These are phyloP conservation scores for Chrysanthemum makinoi DNA, from an alignment of 129 eudicot species.

Conservation along the genomic window DNA sequence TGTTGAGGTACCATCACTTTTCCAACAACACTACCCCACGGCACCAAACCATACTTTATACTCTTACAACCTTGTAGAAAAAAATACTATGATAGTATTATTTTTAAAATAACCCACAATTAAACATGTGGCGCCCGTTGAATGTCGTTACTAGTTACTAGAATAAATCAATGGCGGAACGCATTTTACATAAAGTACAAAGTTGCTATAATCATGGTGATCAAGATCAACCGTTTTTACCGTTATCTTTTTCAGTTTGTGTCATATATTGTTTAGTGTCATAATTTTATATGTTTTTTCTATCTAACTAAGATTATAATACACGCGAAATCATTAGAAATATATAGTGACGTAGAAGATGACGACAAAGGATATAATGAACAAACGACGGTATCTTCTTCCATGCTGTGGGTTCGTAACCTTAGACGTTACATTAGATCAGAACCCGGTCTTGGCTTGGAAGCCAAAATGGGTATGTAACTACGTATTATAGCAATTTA, in stretches of 20 bases:
- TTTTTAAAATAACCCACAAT: neutral
- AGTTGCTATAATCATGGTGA: neutral
- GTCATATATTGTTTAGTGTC: neutral
- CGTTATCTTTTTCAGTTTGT: neutral
- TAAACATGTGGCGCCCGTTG: neutral
- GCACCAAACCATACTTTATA: neutral
- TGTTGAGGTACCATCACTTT: no score
- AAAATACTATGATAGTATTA: no score
- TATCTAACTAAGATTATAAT: neutral
- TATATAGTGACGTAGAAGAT: slow-evolving; percentile 18
- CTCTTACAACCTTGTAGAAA: neutral
- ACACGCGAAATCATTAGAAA: slow-evolving; percentile 13
- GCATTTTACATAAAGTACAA: neutral
- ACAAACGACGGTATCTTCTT: slow-evolving; percentile 16
- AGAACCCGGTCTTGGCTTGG: neutral
- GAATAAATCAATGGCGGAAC: neutral
- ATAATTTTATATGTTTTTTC: neutral
- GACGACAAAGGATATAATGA: slow-evolving; percentile 26
- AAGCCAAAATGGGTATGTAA: no score
- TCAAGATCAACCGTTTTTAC: slow-evolving; percentile 15
- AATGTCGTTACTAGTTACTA: neutral
- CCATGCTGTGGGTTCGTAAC: slow-evolving; percentile 44
- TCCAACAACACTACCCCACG: no score
- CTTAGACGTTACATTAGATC: slow-evolving; percentile 38
- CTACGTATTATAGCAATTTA: no score